A percentile compares a stretch with the other conserved stretches of the same genome.
phyloP scores from a whole-genome alignment of 2,329 filamentous ascomycete genomes.

The Penicillium sp. region DNA sequence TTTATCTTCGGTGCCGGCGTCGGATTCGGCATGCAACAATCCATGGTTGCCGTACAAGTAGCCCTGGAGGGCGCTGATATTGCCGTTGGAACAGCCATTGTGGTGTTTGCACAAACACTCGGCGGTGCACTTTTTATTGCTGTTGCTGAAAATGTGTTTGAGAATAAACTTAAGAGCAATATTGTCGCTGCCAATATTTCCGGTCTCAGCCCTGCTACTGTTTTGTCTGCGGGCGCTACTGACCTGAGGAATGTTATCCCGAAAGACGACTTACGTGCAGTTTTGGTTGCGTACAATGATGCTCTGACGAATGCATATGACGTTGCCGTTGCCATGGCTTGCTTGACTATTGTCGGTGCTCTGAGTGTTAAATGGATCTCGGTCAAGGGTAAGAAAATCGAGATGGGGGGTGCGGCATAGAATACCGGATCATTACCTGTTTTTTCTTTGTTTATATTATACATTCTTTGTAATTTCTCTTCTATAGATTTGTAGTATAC shows the following conservation, averaged over 20 bases:
- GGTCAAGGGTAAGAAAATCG: conserved; percentile 10
- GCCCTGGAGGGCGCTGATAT: conserved; percentile 24
- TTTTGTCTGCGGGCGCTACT: conserved; percentile 1
- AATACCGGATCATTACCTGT: too few species aligned
- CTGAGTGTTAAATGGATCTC: conserved; percentile 5
- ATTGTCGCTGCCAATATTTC: conserved; percentile 18
- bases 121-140: conserved; percentile 27
- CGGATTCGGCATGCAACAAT: conserved; percentile 19
- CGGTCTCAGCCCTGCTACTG: not conserved
- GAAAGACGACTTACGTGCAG: not conserved
- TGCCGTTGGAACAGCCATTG: conserved; percentile 21
- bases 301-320: conserved; percentile 2
- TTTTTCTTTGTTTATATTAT: too few species aligned
- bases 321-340: conserved; percentile 1
- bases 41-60: conserved; percentile 18
- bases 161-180: conserved; percentile 24
- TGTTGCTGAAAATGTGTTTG: conserved; percentile 15
- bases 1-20: conserved; percentile 19
- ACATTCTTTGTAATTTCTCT: too few species aligned
- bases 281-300: conserved; percentile 9
- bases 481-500: not conserved
- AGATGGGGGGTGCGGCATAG: not conserved
- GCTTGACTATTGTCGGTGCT: conserved; percentile 4
- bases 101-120: conserved; percentile 19
- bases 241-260: conserved; percentile 1